Evolutionary conservation across 306 rosid genomes (phyloP), one percentile per base, ranked within the genome.

Genomic region (Gleditsia sinensis): DNA sequence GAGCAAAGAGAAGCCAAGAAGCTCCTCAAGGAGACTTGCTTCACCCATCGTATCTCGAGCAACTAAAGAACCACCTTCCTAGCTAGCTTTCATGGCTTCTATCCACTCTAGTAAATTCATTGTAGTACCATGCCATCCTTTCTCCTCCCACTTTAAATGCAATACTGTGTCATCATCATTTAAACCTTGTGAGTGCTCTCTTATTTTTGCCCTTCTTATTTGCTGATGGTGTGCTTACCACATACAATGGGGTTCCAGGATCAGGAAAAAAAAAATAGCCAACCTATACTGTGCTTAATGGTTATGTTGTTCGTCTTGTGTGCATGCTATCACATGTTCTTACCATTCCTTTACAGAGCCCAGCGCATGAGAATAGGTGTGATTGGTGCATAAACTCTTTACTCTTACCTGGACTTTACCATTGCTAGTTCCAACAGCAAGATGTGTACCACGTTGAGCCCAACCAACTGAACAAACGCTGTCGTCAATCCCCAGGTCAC

Each of bases 381-480:
- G 50, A 76, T 76, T 56, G 51, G 40, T 34, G 17, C 13, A 24
- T 33, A 32, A 55, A 69, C 72, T 51, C n/a, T n/a, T n/a, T n/a
- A n/a, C n/a, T 21, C 96, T 40, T 75, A 95, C 99, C 89, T 95
- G 99, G 28, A 95, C 97, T 86, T 87, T 87, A 14, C 99, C 99
- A 75, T 87, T 85, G 86, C 96, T 88, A 28, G 97, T 90, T 74
- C 99, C 99, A 71, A 95, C 99, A 57, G 98, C 92, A 78, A 95
- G 96, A 81, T 95, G 96, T 13, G 98, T 88, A 60, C 98, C 97
- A 2, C 97, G 93, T 74, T 92, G 98, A 74, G 98, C 99, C 99
- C 99, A 95, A 39, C 97, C 97, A 5, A 95, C 99, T 0, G 98
- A 95, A 79, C 99, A 95, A 53, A 92, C 97, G 49, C 84, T 88